Base-by-base conservation (phyloP, 305 asterid species). In the Petunia hybrid region DNA sequence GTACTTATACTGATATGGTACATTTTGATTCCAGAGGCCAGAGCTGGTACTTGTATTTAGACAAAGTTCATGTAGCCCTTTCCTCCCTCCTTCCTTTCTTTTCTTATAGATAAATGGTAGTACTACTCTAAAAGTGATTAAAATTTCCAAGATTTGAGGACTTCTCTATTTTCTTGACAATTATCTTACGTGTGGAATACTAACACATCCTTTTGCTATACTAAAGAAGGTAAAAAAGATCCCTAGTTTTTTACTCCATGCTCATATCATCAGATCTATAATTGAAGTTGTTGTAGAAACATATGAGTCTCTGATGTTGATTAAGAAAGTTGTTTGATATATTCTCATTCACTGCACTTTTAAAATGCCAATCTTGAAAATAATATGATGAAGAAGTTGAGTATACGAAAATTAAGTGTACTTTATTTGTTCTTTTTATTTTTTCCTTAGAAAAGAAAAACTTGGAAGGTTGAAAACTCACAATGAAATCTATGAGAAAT, bases 371-470 rank as follows among this genome's bases (percentile, higher is more conserved):
- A 12, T 48, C 60, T 73, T 7, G 10, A 1, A 53, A 48, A 70
- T 31, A 74, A 13, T 55, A 67, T 10, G 14, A 40, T 41, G 74
- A 35, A 62, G 62, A 61, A 61, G 53, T 12, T 16, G 55, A 36
- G 35, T 80, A 77, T 43, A 48, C 65, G 56, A 62, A 67, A 70
- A 69, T 22, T 0, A 63, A 35, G 68, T 74, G 67, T 51, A 48
- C 76, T 38, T 80, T 41, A 82, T 56, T n/a, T 31, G 42, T 80
- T 53, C n/a, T 74, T 74, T 63, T 74, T 63, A 51, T 74, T 63
- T 74, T 63, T 14, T 74, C 78, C 53, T 53, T 57, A 74, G 78
- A 51, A 73, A 73, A 74, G 35, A 51, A 53, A 61, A 74, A 36
- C 48, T 53, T 74, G 78, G 63, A 36, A 51, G 78, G 64, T 36